Evolutionary conservation across 768 basidiomycete species (phyloP), one percentile per base, ranked within the genome.

Genomic region (Auriculariales sp.): DNA sequence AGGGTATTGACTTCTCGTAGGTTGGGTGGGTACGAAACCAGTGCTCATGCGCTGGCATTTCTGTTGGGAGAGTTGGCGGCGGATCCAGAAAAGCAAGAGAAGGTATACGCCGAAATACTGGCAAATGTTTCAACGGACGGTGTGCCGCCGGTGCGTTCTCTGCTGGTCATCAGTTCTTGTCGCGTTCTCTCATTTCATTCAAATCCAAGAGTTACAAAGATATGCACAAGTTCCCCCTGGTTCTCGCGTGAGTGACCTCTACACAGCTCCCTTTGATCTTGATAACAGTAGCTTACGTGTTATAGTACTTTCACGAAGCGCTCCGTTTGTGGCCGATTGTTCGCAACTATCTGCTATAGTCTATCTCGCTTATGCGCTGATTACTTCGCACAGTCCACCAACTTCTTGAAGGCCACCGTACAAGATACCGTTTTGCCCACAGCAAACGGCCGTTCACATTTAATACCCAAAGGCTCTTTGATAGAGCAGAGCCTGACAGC

Each of bases 131-230:
- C 35, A 25, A 28, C 34, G 24, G 50, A 46, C 22, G 17, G 49
- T 49, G n/a, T n/a, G n/a, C 19, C 34, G n/a, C 27, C 27, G 49
- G 24, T 14, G 15, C 9, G 3, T n/a, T n/a, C n/a, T n/a, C n/a
- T n/a, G n/a, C n/a, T n/a, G n/a, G n/a, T n/a, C n/a, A n/a, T n/a
- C n/a, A n/a, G n/a, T n/a, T n/a, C n/a, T n/a, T n/a, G n/a, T n/a
- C n/a, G n/a, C n/a, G n/a, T n/a, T n/a, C n/a, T n/a, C n/a, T n/a
- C n/a, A n/a, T n/a, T n/a, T n/a, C n/a, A n/a, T n/a, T n/a, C n/a
- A n/a, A n/a, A n/a, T n/a, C 42, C 19, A 15, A 52, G 51, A 48
- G 25, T 29, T 52, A 34, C 36, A 46, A 48, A 19, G 51, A 52
- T 36, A 31, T 48, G 24, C 27, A n/a, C 17, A 48, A 28, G 2